Base-by-base conservation (phyloP, 2,329 filamentous ascomycete genomes). In the Ascochyta fabae region DNA sequence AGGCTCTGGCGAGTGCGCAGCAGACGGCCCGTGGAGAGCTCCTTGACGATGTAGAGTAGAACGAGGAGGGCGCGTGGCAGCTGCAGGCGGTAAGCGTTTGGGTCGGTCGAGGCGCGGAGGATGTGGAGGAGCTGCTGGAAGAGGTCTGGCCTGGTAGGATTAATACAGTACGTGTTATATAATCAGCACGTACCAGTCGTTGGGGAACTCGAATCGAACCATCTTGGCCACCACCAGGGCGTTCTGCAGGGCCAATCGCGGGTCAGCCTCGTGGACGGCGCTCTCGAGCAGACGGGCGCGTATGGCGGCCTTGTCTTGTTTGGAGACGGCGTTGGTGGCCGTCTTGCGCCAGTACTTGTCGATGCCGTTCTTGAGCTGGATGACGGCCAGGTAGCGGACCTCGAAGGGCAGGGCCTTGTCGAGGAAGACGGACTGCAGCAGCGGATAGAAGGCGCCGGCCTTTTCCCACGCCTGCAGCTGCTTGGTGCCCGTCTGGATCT, bases 351-450 rank as follows among this genome's bases (percentile, higher is more conserved):
- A 99, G 76, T 92, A 92, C 72, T 89, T 92, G 73, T 98, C 94
- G 75, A 98, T 93, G 51, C 93, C 95, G 75, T 98, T 97, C 75
- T 98, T 98, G 49, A 99, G 83, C 72, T 96, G 91, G 64, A 98
- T 96, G 54, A 98, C 86, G 50, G 94, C 90, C 10, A 97, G 87
- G 69, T 96, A 92, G 58, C 95, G 90, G 48, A 94, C 85, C 68
- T 96, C 88, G 54, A 86, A 78, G 1, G 91, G 90, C 1, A 96
- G 80, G 2, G 86, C 86, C 58, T 86, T 87, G 78, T 96, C 90
- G 60, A 96, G 83, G 73, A 93, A 97, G 33, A 92, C 85, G 65
- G 88, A 84, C 88, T 82, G 80, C 1, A 83, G 73, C 48, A 82
- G 70, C 23, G 75, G 75, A 61, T 82, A 84, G 73, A 75, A 84